Base-by-base conservation (phyloP, 2,329 filamentous ascomycete species). In the Penicillium freii region DNA sequence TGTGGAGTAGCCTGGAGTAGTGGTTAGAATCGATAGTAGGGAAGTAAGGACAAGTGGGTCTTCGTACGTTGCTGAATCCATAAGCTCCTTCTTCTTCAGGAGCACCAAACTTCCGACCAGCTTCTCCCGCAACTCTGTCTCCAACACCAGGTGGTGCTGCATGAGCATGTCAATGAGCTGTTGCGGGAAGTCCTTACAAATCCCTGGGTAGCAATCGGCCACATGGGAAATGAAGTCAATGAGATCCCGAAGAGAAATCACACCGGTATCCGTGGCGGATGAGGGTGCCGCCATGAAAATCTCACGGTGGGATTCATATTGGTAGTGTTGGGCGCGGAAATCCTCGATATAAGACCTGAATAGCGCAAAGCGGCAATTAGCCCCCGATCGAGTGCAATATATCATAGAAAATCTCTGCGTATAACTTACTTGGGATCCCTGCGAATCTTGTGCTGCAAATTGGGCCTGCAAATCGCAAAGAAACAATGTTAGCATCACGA, bases 201-300 rank as follows among this genome's bases (percentile, higher is more conserved):
- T 84, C 57, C 88, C 84, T 50, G 91, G 91, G 75, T 96, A 99
- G 78, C 91, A 95, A 71, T 97, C 92, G 71, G 93, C 89, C 60
- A 95, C 89, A 77, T 99, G 94, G 21, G 92, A 87, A 66, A 97
- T 87, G 68, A 99, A 90, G 70, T 97, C 93, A 67, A 99, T 89
- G 65, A 96, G 84, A 70, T 97, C 92, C 68, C 90, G 88, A 67
- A 99, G 89, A 13, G 91, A 91, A 54, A 94, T 86, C 57, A 93
- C 81, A 46, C 91, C 90, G 45, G 88, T 88, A 67, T 88, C 85
- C 54, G 90, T 90, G 51, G 89, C 88, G 10, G 88, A 88, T 15
- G 87, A 82, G 6, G 94, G 94, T 47, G 91, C 89, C 42, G 89
- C 85, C 69, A 96, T 83, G 77, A 97, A 97, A 66, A 97, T 91